Percentiles rank a stretch among this genome's conserved stretches.
Conservation (phyloP, 306 rosid species). For the Geum urbanum region DNA sequence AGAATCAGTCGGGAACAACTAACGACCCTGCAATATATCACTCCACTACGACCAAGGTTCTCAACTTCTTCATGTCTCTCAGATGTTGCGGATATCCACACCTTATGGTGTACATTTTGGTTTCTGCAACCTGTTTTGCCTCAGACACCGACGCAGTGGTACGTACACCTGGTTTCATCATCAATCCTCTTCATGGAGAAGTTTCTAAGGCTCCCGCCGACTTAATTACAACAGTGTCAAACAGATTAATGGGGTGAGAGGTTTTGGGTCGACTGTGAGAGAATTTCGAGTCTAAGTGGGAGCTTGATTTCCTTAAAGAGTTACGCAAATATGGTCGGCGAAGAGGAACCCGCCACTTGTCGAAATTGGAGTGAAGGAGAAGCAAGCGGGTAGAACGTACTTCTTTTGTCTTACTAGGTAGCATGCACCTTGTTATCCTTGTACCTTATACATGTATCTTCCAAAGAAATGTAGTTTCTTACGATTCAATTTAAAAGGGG, state of each 20-base stretch:
- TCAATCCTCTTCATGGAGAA: background rate
- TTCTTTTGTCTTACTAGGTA: too few species aligned
- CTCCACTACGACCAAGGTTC: background rate
- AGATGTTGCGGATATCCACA: background rate
- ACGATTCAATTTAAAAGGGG: too few species aligned
- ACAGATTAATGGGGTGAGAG: too few species aligned
- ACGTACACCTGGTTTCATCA: background rate
- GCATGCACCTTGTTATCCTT: too few species aligned
- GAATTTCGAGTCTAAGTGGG: background rate
- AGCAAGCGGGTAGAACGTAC: background rate
- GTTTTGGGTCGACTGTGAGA: too few species aligned
- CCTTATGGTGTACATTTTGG: background rate
- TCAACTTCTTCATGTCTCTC: too few species aligned
- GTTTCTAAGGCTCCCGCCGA: constrained; percentile 1
- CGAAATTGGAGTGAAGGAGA: background rate
- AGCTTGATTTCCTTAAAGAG: background rate
- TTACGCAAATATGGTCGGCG: background rate
- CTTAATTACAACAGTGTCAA: too few species aligned
- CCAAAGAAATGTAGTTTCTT: too few species aligned
- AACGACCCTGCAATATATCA: background rate
- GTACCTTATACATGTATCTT: too few species aligned
- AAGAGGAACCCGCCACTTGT: background rate
- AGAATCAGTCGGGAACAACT: too few species aligned
- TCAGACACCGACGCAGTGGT: background rate
- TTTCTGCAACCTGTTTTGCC: background rate